Conservation (phyloP, 345 rosid genomes). For the Arabis alpina region DNA sequence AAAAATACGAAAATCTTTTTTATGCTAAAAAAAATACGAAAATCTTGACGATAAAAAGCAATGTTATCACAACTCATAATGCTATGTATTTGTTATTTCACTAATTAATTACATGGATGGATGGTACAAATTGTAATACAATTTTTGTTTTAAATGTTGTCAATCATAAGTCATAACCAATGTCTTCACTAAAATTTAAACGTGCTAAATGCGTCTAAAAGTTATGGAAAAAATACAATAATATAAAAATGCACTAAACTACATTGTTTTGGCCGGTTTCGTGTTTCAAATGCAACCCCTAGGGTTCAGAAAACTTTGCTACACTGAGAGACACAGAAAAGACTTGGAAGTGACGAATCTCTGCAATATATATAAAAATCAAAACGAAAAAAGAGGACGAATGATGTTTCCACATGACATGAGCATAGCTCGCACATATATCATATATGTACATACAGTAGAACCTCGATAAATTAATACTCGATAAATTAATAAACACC, state of each 20-base stretch:
- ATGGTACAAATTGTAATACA: no score
- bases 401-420: constrained; percentile 17
- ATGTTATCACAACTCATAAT: no score
- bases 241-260: not conserved
- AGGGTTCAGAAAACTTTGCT: constrained; percentile 30
- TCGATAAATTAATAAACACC: no score
- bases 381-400: not conserved
- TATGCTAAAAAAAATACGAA: no score
- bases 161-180: no score
- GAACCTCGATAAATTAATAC: no score
- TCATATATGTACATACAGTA: no score
- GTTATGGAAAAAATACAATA: not conserved
- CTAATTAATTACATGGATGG: no score
- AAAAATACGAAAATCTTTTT: no score
- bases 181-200: not conserved
- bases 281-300: constrained; percentile 23
- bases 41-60: no score
- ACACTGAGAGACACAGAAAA: constrained; percentile 1
- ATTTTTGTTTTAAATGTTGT: no score
- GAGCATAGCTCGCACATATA: not conserved
- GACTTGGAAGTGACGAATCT: constrained; percentile 35
- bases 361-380: not conserved
- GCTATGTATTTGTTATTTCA: no score
- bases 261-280: constrained; percentile 6
- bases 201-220: not conserved